Conservation (phyloP, 2,329 filamentous ascomycete species). For the Paecilomyces dactylethromorphus region DNA sequence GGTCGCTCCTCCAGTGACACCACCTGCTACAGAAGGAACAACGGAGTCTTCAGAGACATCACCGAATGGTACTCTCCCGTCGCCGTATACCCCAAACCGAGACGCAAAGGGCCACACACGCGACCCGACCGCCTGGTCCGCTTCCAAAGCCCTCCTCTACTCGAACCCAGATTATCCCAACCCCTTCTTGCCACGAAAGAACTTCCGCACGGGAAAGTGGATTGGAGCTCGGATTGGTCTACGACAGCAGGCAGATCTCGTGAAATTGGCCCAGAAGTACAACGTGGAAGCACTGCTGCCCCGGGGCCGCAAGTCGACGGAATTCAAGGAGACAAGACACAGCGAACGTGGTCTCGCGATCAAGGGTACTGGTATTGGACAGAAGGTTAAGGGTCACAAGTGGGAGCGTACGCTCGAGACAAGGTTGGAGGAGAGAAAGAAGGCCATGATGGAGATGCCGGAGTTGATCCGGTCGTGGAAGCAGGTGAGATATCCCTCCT, state of each 20-base stretch:
- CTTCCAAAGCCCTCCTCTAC: slow-evolving; percentile 27
- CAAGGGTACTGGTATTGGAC: slow-evolving; percentile 86
- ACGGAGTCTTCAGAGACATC: slow-evolving; percentile 43
- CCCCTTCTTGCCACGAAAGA: slow-evolving; percentile 75
- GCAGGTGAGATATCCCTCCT: slow-evolving; percentile 53
- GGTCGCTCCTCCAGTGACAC: slow-evolving; percentile 19
- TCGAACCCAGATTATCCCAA: slow-evolving; percentile 52
- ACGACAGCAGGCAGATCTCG: slow-evolving; percentile 81
- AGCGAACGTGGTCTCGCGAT: slow-evolving; percentile 76
- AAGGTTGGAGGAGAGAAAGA: slow-evolving; percentile 78
- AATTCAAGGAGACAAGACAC: slow-evolving; percentile 58
- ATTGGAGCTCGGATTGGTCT: slow-evolving; percentile 76
- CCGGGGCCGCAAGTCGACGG: slow-evolving; percentile 67
- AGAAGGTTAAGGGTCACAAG: slow-evolving; percentile 90
- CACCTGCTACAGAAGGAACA: slow-evolving; percentile 18
- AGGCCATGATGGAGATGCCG: slow-evolving; percentile 94
- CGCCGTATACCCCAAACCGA: slow-evolving; percentile 34
- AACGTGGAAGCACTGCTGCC: slow-evolving; percentile 78
- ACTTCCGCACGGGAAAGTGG: slow-evolving; percentile 74
- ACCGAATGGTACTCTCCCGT: slow-evolving; percentile 16
- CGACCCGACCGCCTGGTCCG: slow-evolving; percentile 22
- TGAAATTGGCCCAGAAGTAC: slow-evolving; percentile 73
- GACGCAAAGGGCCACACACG: slow-evolving; percentile 35
- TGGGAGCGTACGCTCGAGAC: slow-evolving; percentile 82
- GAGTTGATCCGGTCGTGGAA: slow-evolving; percentile 90